These are phyloP conservation scores for Yarrowia sp. DNA, from an alignment of 805 yeast genomes.

Conservation along the genomic window DNA sequence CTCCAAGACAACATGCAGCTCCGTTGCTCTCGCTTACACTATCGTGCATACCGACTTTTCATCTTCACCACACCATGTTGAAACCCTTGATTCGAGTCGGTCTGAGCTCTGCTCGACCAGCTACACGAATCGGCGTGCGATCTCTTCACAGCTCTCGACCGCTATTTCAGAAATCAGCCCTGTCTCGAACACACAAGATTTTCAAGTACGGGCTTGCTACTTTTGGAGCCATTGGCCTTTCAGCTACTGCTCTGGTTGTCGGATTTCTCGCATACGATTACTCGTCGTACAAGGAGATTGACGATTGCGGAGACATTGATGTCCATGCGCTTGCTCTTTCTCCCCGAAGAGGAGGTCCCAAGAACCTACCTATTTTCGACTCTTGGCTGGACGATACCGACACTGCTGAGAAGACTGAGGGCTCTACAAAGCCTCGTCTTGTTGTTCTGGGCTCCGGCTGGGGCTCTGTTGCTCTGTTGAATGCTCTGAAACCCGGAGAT, in stretches of 20 bases:
- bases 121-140: background rate
- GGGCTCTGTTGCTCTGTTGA: constrained; percentile 64
- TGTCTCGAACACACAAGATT: background rate
- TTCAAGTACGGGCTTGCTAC: background rate
- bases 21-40: background rate
- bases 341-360: constrained; percentile 67
- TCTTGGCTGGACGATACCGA: constrained; percentile 60
- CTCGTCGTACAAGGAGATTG: constrained; percentile 34
- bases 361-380: constrained; percentile 60
- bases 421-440: constrained; percentile 47
- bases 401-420: constrained; percentile 37
- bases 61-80: background rate
- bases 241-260: constrained; percentile 36
- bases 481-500: constrained; percentile 50
- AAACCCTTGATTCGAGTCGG: background rate
- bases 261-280: constrained; percentile 57
- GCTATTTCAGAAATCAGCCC: background rate
- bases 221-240: constrained; percentile 30
- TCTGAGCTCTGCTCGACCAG: background rate
- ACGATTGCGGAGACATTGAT: constrained; percentile 40
- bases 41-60: background rate
- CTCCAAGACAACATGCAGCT: background rate
- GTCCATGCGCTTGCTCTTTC: constrained; percentile 54
- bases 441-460: constrained; percentile 69
- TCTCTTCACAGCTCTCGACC: background rate